phyloP scores from a whole-genome alignment of 176 grass and related monocot genomes.

The Pontederia crassipes region DNA sequence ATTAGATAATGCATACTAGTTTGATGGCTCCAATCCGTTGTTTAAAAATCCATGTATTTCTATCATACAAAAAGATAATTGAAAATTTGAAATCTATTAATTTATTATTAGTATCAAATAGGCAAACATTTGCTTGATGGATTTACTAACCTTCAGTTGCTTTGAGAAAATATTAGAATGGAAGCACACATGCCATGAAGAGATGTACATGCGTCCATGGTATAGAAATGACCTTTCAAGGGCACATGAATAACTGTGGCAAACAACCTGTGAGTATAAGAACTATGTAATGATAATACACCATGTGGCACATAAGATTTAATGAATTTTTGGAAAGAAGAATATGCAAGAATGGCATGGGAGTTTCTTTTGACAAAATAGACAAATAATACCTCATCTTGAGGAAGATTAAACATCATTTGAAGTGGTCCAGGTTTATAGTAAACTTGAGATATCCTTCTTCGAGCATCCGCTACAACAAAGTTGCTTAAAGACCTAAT shows the following conservation, averaged over 20 bases:
- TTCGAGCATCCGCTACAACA: conserved; percentile 35
- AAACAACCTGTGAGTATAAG: conserved; percentile 49
- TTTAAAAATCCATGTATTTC: too few species aligned
- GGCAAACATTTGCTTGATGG: background rate
- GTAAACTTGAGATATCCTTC: conserved; percentile 36
- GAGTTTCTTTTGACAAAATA: background rate
- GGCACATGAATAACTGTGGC: conserved; percentile 81
- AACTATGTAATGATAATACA: background rate
- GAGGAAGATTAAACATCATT: conserved; percentile 43
- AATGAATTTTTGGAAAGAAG: background rate
- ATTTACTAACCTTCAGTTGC: conserved; percentile 58
- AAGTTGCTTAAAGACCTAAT: conserved; percentile 42
- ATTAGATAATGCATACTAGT: too few species aligned
- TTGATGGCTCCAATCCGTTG: too few species aligned
- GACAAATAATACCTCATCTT: conserved; percentile 40
- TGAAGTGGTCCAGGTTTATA: conserved; percentile 59
- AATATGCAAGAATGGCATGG: background rate
- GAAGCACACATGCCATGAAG: conserved; percentile 89
- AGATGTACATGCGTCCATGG: conserved; percentile 80
- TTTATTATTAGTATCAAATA: background rate
- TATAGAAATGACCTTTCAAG: conserved; percentile 74
- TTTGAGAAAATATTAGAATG: conserved; percentile 82
- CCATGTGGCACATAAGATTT: background rate
- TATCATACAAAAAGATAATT: too few species aligned
- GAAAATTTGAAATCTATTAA: too few species aligned